A percentile compares a stretch with the other conserved stretches of the same genome.
Evolutionary conservation across 1,284 basidiomycete genomes (phyloP).

Genomic region (Moesziomyces globuligerus): DNA sequence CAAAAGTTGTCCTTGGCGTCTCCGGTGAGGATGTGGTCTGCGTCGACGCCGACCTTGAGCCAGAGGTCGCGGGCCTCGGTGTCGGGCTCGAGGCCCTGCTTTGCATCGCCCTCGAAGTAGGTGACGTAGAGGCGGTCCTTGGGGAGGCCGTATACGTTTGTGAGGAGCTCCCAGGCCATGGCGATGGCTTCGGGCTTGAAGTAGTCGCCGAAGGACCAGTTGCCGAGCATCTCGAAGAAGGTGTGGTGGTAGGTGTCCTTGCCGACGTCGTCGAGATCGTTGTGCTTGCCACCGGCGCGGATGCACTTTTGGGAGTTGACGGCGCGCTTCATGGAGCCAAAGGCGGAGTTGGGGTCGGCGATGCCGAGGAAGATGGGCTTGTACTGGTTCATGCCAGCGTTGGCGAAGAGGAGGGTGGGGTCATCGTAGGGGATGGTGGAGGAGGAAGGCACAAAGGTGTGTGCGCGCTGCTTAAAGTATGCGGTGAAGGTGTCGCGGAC

Average conservation of each 20-base stretch:
- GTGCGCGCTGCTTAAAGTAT: constrained; percentile 80
- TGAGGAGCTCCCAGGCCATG: constrained; percentile 95
- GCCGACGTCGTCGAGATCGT: constrained; percentile 97
- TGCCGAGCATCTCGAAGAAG: constrained; percentile 99
- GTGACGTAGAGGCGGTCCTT: constrained; percentile 94
- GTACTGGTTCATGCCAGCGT: constrained; percentile 78
- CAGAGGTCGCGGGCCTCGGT: constrained; percentile 83
- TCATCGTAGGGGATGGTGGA: constrained; percentile 92
- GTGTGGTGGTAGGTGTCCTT: constrained; percentile 95
- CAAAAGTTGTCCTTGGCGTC: constrained; percentile 99
- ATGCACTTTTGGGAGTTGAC: constrained; percentile 98
- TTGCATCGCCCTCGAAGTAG: constrained; percentile 93
- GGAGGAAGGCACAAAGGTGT: constrained; percentile 92
- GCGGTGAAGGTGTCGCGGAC: constrained; percentile 81
- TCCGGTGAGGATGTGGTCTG: constrained; percentile 90
- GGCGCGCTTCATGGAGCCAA: constrained; percentile 88
- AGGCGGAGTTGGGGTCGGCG: constrained; percentile 88
- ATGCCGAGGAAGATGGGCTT: constrained; percentile 96
- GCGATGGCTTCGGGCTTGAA: constrained; percentile 97
- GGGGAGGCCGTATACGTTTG: constrained; percentile 85
- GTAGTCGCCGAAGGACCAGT: constrained; percentile 99
- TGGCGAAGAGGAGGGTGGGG: constrained; percentile 92
- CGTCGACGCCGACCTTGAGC: constrained; percentile 84
- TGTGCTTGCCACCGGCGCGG: constrained; percentile 97
- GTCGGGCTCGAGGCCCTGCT: constrained; percentile 88